phyloP scores from a whole-genome alignment of 306 rosid genomes.

The Quercus robur region DNA sequence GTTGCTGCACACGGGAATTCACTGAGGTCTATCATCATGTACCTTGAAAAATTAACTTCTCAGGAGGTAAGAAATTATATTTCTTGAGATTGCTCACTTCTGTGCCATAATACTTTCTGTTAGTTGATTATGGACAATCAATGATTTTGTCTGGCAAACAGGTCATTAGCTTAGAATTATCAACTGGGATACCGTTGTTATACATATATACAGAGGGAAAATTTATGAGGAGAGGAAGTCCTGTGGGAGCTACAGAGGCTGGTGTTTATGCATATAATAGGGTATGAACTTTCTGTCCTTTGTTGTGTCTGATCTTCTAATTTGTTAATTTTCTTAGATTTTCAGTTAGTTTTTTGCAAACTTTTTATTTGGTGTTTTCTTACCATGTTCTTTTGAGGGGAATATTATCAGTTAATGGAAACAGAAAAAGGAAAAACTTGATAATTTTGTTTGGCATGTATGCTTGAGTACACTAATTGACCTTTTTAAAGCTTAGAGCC shows the following conservation, averaged over 20 bases:
- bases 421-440: too few relatives aligned
- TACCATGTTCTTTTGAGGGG: too few relatives aligned
- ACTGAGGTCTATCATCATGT: conserved; percentile 96
- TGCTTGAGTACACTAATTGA: too few relatives aligned
- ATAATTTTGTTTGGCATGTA: too few relatives aligned
- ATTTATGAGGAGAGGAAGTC: conserved; percentile 95
- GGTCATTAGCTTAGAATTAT: conserved; percentile 92
- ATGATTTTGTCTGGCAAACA: conserved; percentile 16
- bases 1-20: conserved; percentile 99
- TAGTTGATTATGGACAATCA: too few relatives aligned
- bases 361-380: too few relatives aligned
- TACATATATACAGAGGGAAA: conserved; percentile 86
- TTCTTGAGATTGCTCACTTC: conserved; percentile 7
- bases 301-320: background rate
- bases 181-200: conserved; percentile 99
- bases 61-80: conserved; percentile 60
- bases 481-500: too few relatives aligned
- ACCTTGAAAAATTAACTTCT: conserved; percentile 92
- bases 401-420: too few relatives aligned
- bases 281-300: conserved; percentile 39
- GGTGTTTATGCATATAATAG: conserved; percentile 92
- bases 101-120: background rate
- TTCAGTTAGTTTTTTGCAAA: too few relatives aligned
- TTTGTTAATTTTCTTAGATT: too few relatives aligned
- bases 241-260: conserved; percentile 81